phyloP scores from a whole-genome alignment of 208 protist genomes.

The Acanthamoeba castellanii region DNA sequence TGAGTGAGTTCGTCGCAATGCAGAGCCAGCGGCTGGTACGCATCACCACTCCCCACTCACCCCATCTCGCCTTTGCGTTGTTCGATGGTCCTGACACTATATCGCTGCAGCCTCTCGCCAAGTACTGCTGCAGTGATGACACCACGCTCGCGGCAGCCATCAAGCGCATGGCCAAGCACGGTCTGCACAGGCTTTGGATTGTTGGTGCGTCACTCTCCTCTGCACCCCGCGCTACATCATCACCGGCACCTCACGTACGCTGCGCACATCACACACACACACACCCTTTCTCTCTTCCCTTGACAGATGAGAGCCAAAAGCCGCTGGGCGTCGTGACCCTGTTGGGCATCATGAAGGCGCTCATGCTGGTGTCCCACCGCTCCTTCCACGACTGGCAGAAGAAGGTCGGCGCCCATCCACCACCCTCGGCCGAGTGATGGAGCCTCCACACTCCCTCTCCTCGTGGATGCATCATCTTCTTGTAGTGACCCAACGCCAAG shows the following conservation, averaged over 20 bases:
- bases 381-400: constrained; percentile 68
- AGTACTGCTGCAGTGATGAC: constrained; percentile 5
- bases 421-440: not conserved
- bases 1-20: constrained; percentile 33
- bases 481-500: no score
- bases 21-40: constrained; percentile 16
- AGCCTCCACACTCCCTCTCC: no score
- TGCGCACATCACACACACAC: not conserved
- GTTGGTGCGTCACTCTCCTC: not conserved
- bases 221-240: not conserved
- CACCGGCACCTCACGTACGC: not conserved
- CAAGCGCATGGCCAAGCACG: constrained; percentile 34
- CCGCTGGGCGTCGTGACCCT: constrained; percentile 38
- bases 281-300: not conserved
- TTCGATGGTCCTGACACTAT: not conserved
- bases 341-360: constrained; percentile 62
- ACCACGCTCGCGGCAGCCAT: not conserved
- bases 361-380: constrained; percentile 29
- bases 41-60: not conserved
- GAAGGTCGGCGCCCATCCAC: constrained; percentile 17
- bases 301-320: constrained; percentile 10
- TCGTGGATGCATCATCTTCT: no score
- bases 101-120: not conserved
- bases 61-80: not conserved
- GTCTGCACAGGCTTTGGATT: constrained; percentile 33